A percentile compares a stretch with the other conserved stretches of the same genome.
phyloP scores from a whole-genome alignment of 2,329 filamentous ascomycete genomes.

The Neonectria hederae region DNA sequence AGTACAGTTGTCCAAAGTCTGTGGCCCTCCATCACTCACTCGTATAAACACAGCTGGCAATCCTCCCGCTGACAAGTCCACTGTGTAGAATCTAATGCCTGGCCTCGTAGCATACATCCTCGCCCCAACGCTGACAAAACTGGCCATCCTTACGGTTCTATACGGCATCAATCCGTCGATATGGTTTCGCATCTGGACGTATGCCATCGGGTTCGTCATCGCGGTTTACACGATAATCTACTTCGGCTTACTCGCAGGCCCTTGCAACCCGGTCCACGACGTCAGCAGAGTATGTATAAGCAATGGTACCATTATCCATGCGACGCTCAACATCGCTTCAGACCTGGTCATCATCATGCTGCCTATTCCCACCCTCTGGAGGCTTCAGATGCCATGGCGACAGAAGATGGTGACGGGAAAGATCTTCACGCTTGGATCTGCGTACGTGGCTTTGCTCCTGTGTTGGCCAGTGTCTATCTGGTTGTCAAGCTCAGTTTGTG shows the following conservation, averaged over 20 bases:
- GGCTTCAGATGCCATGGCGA: conserved; percentile 13
- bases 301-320: conserved; percentile 16
- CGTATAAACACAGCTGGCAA: background rate
- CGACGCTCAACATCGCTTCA: conserved; percentile 16
- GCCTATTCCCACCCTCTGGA: conserved; percentile 14
- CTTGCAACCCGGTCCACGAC: conserved; percentile 12
- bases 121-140: conserved; percentile 16
- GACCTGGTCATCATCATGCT: conserved; percentile 17
- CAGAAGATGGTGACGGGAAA: conserved; percentile 12
- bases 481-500: too few species aligned
- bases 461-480: too few species aligned
- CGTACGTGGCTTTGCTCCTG: conserved; percentile 5
- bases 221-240: conserved; percentile 3
- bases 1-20: conserved; percentile 6
- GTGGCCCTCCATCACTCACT: background rate
- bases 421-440: conserved; percentile 19
- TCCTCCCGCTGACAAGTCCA: background rate
- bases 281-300: conserved; percentile 1
- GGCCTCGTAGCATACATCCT: conserved; percentile 15
- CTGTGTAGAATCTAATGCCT: background rate
- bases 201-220: background rate
- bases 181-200: conserved; percentile 7
- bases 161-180: conserved; percentile 9
- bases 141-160: conserved; percentile 13
- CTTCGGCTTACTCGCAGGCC: background rate